Base-by-base conservation (phyloP, 768 basidiomycete genomes). In the Auricularia sp. region DNA sequence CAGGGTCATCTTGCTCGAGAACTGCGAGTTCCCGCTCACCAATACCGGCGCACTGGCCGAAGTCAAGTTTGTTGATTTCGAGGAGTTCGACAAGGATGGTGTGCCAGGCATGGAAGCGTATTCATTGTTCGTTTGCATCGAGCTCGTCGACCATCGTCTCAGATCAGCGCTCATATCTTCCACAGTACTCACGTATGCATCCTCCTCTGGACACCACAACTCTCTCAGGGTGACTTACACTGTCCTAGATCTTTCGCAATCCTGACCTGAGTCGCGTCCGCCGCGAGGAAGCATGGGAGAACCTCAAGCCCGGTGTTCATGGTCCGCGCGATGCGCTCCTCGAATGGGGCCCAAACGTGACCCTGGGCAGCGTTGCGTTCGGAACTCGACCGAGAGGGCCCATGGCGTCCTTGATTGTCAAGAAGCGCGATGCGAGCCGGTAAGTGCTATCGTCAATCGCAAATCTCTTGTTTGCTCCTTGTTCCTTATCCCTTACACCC, bases 361-460 rank as follows among this genome's bases (percentile, higher is more conserved):
- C 56, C 12, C 33, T 66, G 62, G 61, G 51, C 21, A 35, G n/a
- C 62, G 23, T 58, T 36, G 39, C 34, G 62, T 63, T 36, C 62
- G 80, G 83, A 53, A 90, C 90, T 64, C 89, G 23, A 79, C 79
- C 35, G 71, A 80, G 47, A 61, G 74, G 63, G 23, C 42, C 80
- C 5, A 91, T 92, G 89, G 72, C 74, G 2, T 77, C 83, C 67
- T 77, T 83, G 39, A 72, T 84, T 51, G 78, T 80, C 21, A 84
- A 84, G 67, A 87, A 84, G 68, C 80, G 78, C 65, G 83, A 85
- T 42, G 77, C 76, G 14, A 88, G 84, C 80, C 74, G 80, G 87
- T 90, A 75, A 65, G 88, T 80, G 60, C 36, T 39, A 23, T 56
- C 39, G 11, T 67, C 18, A 42, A 62, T 64, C 16, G 10, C 18